Conservation (phyloP, 495 filamentous ascomycete species). For the Penicillium psychrofluorescens region DNA sequence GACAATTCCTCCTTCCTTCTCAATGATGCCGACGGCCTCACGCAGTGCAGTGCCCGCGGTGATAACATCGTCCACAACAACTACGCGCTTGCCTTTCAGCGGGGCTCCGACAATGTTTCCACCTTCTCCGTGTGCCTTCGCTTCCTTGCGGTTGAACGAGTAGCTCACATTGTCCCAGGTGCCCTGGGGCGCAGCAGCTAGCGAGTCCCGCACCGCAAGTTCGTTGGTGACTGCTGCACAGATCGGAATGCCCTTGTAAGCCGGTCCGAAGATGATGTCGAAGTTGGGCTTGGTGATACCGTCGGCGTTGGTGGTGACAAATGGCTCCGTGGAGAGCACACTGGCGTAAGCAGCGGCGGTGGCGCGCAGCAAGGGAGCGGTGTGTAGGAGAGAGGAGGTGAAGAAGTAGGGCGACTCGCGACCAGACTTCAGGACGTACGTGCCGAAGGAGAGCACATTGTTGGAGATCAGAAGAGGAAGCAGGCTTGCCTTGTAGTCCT, state of each 20-base stretch:
- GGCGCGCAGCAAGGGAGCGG: slow-evolving; percentile 61
- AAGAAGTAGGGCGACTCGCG: slow-evolving; percentile 98
- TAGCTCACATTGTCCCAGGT: slow-evolving; percentile 55
- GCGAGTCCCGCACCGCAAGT: slow-evolving; percentile 54
- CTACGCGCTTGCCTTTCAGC: slow-evolving; percentile 72
- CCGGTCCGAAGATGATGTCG: slow-evolving; percentile 58
- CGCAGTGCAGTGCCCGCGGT: slow-evolving; percentile 90
- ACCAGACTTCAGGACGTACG: slow-evolving; percentile 83
- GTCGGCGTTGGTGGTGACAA: slow-evolving; percentile 28
- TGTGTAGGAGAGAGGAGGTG: slow-evolving; percentile 84
- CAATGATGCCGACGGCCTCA: slow-evolving; percentile 79
- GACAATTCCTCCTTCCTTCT: slow-evolving; percentile 70
- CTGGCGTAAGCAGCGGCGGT: slow-evolving; percentile 75
- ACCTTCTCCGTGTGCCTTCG: slow-evolving; percentile 89
- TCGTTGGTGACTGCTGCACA: slow-evolving; percentile 65
- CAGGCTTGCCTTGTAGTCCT: slow-evolving; percentile 59
- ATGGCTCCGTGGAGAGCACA: slow-evolving; percentile 48
- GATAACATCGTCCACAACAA: slow-evolving; percentile 94
- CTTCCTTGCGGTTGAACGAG: slow-evolving; percentile 91
- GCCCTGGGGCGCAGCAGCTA: slow-evolving; percentile 18
- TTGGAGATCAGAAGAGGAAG: slow-evolving; percentile 63
- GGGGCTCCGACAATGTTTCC: slow-evolving; percentile 83
- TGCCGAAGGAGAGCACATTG: slow-evolving; percentile 80
- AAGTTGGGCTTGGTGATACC: slow-evolving; percentile 25
- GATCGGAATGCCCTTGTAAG: slow-evolving; percentile 93